phyloP scores from a whole-genome alignment of 2,329 filamentous ascomycete genomes.

The Fusarium veterinarium region DNA sequence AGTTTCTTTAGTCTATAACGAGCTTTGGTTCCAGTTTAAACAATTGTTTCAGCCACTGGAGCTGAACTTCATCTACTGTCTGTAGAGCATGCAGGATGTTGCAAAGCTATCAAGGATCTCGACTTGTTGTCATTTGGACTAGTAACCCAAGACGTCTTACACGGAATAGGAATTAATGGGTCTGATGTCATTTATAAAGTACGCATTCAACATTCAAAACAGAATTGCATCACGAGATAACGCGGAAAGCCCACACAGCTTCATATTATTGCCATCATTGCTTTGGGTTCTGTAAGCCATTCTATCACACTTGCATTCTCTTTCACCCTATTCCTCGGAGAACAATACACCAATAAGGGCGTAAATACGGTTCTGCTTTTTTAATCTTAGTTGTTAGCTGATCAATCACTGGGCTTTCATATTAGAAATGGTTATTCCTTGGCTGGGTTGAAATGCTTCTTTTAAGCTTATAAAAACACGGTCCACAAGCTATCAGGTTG shows the following conservation, averaged over 20 bases:
- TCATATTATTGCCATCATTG: neutral
- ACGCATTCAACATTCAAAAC: neutral
- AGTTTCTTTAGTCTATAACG: slow-evolving; percentile 1
- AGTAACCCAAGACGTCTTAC: neutral
- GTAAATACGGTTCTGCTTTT: neutral
- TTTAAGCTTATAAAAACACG: neutral
- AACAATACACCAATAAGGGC: neutral
- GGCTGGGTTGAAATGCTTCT: neutral
- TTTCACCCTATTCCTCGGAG: neutral
- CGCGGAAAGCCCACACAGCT: neutral
- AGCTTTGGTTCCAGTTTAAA: slow-evolving; percentile 8
- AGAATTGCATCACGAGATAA: neutral
- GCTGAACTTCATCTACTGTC: neutral
- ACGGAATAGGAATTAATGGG: neutral
- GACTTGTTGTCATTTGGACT: neutral
- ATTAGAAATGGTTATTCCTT: neutral
- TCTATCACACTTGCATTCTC: neutral
- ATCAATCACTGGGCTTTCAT: neutral
- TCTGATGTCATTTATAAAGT: neutral
- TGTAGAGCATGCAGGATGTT: neutral
- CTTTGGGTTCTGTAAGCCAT: neutral
- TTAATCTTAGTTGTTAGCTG: neutral
- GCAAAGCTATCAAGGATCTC: neutral
- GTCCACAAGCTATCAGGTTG: neutral
- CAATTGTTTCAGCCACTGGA: neutral